These are phyloP conservation scores for Phytophthora ohioensis DNA, from an alignment of 352 stramenopile genomes.

Conservation along the genomic window DNA sequence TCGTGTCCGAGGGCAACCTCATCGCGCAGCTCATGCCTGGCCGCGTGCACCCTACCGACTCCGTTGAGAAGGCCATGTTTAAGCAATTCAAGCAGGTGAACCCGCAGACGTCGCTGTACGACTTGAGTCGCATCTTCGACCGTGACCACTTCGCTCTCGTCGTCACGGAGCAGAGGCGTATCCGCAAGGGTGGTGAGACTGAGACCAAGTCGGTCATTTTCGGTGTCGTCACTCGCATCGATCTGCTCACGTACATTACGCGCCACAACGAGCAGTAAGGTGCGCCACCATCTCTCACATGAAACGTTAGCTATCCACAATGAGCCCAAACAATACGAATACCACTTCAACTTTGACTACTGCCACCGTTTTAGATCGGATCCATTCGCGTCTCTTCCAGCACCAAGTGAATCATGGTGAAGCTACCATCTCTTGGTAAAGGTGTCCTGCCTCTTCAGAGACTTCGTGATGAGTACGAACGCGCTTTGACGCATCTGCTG, in stretches of 20 bases:
- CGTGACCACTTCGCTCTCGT: conserved; percentile 96
- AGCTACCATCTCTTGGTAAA: conserved; percentile 43
- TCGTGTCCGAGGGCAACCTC: conserved; percentile 97
- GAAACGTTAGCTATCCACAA: conserved; percentile 8
- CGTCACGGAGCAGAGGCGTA: conserved; percentile 93
- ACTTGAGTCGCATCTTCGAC: conserved; percentile 96
- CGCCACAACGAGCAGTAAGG: conserved; percentile 52
- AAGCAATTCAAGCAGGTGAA: conserved; percentile 96
- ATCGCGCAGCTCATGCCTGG: conserved; percentile 92
- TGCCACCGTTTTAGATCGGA: conserved; percentile 4
- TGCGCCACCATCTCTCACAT: not conserved
- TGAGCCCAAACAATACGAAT: conserved; percentile 19
- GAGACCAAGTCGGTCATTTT: conserved; percentile 93
- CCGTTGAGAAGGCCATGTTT: conserved; percentile 95
- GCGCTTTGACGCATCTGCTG: conserved; percentile 50
- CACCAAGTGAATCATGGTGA: conserved; percentile 25
- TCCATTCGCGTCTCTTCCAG: conserved; percentile 35
- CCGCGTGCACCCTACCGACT: conserved; percentile 86
- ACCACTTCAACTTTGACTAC: conserved; percentile 25
- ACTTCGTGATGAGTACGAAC: conserved; percentile 57
- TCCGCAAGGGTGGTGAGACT: conserved; percentile 74
- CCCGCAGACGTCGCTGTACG: conserved; percentile 90
- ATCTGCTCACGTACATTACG: conserved; percentile 96
- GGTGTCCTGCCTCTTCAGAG: conserved; percentile 40
- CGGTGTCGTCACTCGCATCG: conserved; percentile 96